Conservation (phyloP, 2,329 filamentous ascomycete genomes). For the Fusarium verticillioides region DNA sequence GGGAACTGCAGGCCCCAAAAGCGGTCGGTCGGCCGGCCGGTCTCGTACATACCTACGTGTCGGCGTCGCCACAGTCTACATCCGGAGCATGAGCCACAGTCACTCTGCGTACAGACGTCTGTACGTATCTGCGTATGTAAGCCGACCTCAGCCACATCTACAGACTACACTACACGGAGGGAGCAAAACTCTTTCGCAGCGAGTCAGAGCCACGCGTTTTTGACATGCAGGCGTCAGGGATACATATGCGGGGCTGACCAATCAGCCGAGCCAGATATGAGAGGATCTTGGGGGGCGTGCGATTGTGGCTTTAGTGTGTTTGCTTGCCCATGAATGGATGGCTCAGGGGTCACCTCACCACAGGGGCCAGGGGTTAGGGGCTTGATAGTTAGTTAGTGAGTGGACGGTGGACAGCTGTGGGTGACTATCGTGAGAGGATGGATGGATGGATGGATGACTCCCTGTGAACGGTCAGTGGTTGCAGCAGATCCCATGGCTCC, state of each 20-base stretch:
- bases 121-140: not conserved
- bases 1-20: constrained; percentile 9
- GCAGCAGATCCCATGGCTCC: constrained; percentile 24
- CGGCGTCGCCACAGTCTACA: constrained; percentile 28
- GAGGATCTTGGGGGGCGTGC: constrained; percentile 19
- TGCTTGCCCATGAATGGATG: constrained; percentile 24
- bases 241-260: constrained; percentile 32
- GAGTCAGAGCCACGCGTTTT: constrained; percentile 27
- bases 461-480: constrained; percentile 24
- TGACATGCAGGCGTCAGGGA: constrained; percentile 40
- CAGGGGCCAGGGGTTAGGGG: constrained; percentile 28
- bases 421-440: constrained; percentile 20
- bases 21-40: constrained; percentile 7
- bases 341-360: constrained; percentile 15
- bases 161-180: not conserved
- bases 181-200: constrained; percentile 21
- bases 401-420: not conserved
- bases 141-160: constrained; percentile 24
- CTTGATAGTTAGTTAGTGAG: not conserved
- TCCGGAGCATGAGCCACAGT: constrained; percentile 24
- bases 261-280: not conserved
- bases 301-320: constrained; percentile 18
- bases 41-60: constrained; percentile 15
- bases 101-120: not conserved
- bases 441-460: constrained; percentile 34